Base-by-base conservation (phyloP, 1,284 basidiomycete species). In the Tilletia setariae region DNA sequence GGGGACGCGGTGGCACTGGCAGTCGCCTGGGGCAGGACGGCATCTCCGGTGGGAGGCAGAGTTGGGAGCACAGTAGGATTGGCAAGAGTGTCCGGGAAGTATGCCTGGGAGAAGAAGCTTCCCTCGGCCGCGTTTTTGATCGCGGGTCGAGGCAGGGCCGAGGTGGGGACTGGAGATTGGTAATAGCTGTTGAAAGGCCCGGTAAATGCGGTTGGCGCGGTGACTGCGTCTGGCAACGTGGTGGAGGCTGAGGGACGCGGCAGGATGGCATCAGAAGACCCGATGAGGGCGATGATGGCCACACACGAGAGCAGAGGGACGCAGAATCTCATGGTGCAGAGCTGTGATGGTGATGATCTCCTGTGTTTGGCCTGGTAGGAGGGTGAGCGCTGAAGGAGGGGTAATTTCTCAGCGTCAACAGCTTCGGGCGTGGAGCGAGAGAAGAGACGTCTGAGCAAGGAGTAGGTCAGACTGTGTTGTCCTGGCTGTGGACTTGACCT, bases 191-290 rank as follows among this genome's bases (percentile, higher is more conserved):
- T 79, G 75, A 88, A 88, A 84, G 89, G 88, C 13, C 90, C 90
- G 75, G 91, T 90, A 68, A 87, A 87, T 2, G 88, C 89, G 13
- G 86, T 86, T 1, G 89, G 86, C 74, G 91, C 86, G 3, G 89
- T 88, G 74, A 87, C 88, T 9, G 88, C 86, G 44, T 88, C 73
- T 3, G 90, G 88, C 79, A 90, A 90, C 0, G 90, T 89, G 67
- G 90, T 77, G 42, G 89, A 85, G 9, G 6, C 21, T 32, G 61
- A 44, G 13, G 23, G 61, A 25, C 21, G 21, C 28, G 61, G 61
- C 13, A 44, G 61, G 30, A 63, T 42, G 30, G 61, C 35, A 11
- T 25, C 21, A 32, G 61, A 65, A 0, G 11, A 49, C 35, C 9
- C 44, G 25, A 16, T 28, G 23, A 53, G 64, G 44, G n/a, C 32